Base-by-base conservation (phyloP, 2,329 filamentous ascomycete species). In the Colletotrichum lini region DNA sequence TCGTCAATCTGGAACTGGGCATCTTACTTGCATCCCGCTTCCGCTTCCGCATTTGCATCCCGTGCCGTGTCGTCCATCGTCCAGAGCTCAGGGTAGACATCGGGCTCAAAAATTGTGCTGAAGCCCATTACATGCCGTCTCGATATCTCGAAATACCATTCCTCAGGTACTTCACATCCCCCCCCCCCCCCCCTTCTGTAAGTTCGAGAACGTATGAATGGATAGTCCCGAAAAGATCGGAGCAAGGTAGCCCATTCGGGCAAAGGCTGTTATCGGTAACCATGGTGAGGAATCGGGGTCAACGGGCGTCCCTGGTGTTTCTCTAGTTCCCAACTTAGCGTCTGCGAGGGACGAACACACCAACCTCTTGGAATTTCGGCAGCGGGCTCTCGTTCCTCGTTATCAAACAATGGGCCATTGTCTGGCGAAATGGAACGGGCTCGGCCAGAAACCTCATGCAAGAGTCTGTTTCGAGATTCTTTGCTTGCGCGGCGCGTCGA, bases 161-260 rank as follows among this genome's bases (percentile, higher is more conserved):
- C 40, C 21, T 53, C 40, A 53, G 30, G 67, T 26, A 38, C 8
- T 49, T 45, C 21, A n/a, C 40, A 26, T n/a, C n/a, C n/a, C n/a
- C n/a, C n/a, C n/a, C n/a, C n/a, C n/a, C n/a, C n/a, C 30, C 53
- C 18, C 21, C 35, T 23, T 35, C 30, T n/a, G 15, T 13, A 47
- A 50, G 47, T 23, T 56, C 23, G 44, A 49, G 35, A 56, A 61
- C 26, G 67, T 8, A 35, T 57, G 30, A 47, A 21, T 23, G 68
- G 45, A 53, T 61, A 38, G 50, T 63, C 38, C 64, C 68, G 64
- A 62, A 62, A 40, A 62, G 57, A 67, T 71, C 58, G 68, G 65
- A 59, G 64, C 58, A 68, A 71, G 57, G 68, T 71, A 68, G 68
- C 68, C 57, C 58, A 15, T 67, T 68, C 44, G 16, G 45, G 68